Evolutionary conservation across 129 eudicot species (phyloP), one percentile per base, ranked within the genome.

Genomic region (Arctium lappa): DNA sequence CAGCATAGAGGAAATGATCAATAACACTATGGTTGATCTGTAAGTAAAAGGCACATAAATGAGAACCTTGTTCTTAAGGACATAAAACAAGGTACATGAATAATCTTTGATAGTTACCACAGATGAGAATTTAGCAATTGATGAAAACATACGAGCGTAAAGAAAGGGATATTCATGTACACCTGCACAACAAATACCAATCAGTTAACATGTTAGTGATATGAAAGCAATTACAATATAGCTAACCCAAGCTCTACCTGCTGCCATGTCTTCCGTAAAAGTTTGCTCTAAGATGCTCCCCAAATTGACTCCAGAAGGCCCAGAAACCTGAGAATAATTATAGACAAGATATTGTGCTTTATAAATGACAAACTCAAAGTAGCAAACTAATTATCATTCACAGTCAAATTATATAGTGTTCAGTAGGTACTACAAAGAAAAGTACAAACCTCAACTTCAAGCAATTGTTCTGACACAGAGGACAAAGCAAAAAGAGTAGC

Each of bases 401-500:
- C 27, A 40, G 78, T 40, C 44, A 15, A 81, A 50, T 44, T 31
- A 68, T 72, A 66, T 46, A 50, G 16, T 75, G 79, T 76, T 53
- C 42, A 33, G 75, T 63, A 79, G 60, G 40, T 50, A 39, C 42
- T 48, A 82, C 32, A 62, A 74, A 44, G 8, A 42, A 50, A 48
- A 81, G 46, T 34, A 83, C 90, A 69, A 38, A 95, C 99, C 95
- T 95, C 98, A 31, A 80, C 83, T 88, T 92, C 91, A 88, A 92
- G 90, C 79, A 94, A 85, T 44, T 93, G 93, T 30, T 95, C 99
- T 3, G 98, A 91, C 37, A 95, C 88, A 31, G 97, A 91, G 65
- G 98, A 89, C 85, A 95, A 83, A 76, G 97, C 97, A 87, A 88
- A 91, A 74, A 95, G 91, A n/a, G 90, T 85, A 66, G 99, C 99